phyloP scores from a whole-genome alignment of 2,329 filamentous ascomycete species.

The Penicillium sp. region DNA sequence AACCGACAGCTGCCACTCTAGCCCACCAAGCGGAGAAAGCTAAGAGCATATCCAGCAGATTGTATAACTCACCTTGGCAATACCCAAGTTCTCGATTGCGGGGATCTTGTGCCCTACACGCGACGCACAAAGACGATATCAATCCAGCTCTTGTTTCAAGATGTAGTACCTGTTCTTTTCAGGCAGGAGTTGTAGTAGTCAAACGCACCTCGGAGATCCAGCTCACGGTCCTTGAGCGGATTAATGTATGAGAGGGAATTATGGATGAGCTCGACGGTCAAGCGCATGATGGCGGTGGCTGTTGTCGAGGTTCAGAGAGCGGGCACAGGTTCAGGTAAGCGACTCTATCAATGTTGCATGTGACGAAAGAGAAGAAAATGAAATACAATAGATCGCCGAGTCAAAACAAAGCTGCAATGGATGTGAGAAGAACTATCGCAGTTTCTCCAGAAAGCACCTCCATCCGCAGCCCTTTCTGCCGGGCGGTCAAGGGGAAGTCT shows the following conservation, averaged over 20 bases:
- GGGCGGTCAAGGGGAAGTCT: conserved; percentile 22
- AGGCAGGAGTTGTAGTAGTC: conserved; percentile 44
- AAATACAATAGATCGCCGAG: conserved; percentile 1
- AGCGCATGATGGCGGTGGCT: conserved; percentile 70
- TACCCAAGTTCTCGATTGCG: conserved; percentile 95
- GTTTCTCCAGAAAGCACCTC: conserved; percentile 28
- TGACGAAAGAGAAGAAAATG: background rate
- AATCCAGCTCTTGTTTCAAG: conserved; percentile 72
- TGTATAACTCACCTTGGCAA: conserved; percentile 74
- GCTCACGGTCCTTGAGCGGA: conserved; percentile 96
- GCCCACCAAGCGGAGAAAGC: conserved; percentile 13
- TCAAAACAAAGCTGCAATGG: conserved; percentile 18
- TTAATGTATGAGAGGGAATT: conserved; percentile 97
- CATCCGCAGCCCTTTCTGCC: conserved; percentile 34
- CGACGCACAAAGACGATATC: conserved; percentile 69
- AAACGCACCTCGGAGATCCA: conserved; percentile 96
- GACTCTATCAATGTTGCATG: conserved; percentile 30
- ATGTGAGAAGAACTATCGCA: conserved; percentile 24
- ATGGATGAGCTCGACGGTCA: conserved; percentile 93
- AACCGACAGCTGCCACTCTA: background rate
- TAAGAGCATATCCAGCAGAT: background rate
- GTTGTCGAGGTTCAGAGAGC: conserved; percentile 5
- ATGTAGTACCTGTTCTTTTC: conserved; percentile 89
- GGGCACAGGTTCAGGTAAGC: background rate
- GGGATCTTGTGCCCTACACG: conserved; percentile 95